These are phyloP conservation scores for Tolypocladium paradoxum DNA, from an alignment of 2,329 filamentous ascomycete genomes.

Conservation along the genomic window DNA sequence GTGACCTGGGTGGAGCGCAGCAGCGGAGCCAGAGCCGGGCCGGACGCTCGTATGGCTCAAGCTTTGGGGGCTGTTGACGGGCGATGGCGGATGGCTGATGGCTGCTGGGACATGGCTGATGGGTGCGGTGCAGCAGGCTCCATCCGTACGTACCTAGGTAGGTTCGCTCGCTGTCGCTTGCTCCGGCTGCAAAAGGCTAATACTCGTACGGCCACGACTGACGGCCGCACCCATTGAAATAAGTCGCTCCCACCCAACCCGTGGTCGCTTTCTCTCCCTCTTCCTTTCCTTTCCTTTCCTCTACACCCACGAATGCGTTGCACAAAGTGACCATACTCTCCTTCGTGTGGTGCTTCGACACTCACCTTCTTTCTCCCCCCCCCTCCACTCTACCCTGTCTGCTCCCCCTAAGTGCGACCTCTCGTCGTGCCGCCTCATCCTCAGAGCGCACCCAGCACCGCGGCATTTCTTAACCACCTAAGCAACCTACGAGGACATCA, in stretches of 20 bases:
- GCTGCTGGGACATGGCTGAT: neutral
- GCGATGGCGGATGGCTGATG: neutral
- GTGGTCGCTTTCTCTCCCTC: conserved; percentile 2
- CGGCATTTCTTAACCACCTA: conserved; percentile 1
- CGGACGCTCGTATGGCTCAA: neutral
- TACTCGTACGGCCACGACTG: neutral
- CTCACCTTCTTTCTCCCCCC: conserved; percentile 11
- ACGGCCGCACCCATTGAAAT: conserved; percentile 23
- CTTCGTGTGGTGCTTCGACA: conserved; percentile 37
- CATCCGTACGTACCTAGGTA: neutral
- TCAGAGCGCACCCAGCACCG: neutral
- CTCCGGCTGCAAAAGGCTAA: conserved; percentile 1
- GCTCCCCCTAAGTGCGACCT: neutral
- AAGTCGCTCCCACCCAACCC: conserved; percentile 25
- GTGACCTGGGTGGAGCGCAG: neutral
- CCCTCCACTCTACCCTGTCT: conserved; percentile 3
- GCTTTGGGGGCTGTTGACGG: neutral
- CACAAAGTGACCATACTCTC: conserved; percentile 29
- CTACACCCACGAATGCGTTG: conserved; percentile 40
- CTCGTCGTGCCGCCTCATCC: conserved; percentile 1
- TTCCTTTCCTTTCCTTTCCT: conserved; percentile 22
- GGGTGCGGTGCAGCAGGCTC: neutral
- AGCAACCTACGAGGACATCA: neutral
- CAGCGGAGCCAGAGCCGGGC: neutral
- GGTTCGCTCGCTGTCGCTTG: neutral